Evolutionary conservation across 768 basidiomycete genomes (phyloP).

Genomic region (Stropharia rugosoannulata): DNA sequence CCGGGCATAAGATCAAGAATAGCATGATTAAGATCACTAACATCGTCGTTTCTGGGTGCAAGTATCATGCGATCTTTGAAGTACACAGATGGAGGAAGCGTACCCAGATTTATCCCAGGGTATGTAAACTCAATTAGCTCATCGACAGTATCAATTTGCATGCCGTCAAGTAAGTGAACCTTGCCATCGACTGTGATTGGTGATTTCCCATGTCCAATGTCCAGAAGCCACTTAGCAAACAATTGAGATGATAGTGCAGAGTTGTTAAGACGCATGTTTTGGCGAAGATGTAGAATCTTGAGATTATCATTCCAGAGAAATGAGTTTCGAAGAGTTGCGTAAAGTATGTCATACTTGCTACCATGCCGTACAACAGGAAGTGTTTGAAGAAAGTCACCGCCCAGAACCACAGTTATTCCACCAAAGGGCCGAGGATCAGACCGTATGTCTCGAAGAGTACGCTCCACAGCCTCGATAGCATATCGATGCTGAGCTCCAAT

Average conservation of each 20-base stretch:
- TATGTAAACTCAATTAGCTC: slow-evolving; percentile 7
- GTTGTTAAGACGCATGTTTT: slow-evolving; percentile 15
- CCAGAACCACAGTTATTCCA: slow-evolving; percentile 44
- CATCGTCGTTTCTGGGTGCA: slow-evolving; percentile 29
- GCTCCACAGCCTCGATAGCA: slow-evolving; percentile 39
- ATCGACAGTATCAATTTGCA: background rate
- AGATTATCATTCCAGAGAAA: slow-evolving; percentile 9
- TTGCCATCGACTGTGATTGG: background rate
- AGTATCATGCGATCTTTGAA: slow-evolving; percentile 34
- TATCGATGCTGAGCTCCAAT: slow-evolving; percentile 33
- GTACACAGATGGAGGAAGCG: slow-evolving; percentile 19
- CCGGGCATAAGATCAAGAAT: slow-evolving; percentile 23
- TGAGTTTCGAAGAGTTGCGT: slow-evolving; percentile 12
- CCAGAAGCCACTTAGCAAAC: background rate
- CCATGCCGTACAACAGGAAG: slow-evolving; percentile 43
- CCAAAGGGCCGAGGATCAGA: slow-evolving; percentile 33
- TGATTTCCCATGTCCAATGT: background rate
- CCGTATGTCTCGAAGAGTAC: slow-evolving; percentile 32
- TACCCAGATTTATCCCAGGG: background rate
- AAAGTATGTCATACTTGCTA: slow-evolving; percentile 35
- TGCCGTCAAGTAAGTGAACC: background rate
- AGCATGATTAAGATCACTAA: slow-evolving; percentile 26
- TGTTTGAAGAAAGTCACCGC: slow-evolving; percentile 48
- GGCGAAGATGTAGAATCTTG: background rate
- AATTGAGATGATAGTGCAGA: background rate